phyloP scores from a whole-genome alignment of 768 basidiomycete genomes.

The Plicaturopsis crispa region DNA sequence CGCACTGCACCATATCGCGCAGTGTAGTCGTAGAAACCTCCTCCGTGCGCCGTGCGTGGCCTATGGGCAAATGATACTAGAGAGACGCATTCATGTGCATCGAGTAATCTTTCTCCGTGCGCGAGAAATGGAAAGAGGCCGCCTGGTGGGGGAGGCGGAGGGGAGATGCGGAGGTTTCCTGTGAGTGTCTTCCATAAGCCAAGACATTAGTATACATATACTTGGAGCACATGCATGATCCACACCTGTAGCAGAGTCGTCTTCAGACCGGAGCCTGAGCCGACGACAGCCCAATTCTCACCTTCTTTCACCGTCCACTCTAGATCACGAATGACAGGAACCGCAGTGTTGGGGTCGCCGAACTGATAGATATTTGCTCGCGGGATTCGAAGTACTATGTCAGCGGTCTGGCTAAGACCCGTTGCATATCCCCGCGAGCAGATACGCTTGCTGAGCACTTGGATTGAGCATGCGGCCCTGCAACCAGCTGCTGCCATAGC shows the following conservation, averaged over 20 bases:
- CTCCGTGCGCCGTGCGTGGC: constrained; percentile 41
- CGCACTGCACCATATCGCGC: constrained; percentile 86
- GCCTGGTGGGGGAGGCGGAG: constrained; percentile 47
- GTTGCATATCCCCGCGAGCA: no score
- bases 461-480: no score
- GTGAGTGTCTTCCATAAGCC: constrained; percentile 56
- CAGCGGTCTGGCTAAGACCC: not conserved
- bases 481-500: no score
- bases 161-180: constrained; percentile 64
- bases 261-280: constrained; percentile 55
- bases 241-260: constrained; percentile 50
- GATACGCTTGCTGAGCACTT: no score
- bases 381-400: constrained; percentile 30
- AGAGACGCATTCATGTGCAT: constrained; percentile 43
- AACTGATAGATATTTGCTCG: constrained; percentile 50
- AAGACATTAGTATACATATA: constrained; percentile 1
- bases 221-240: not conserved
- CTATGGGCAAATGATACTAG: constrained; percentile 67
- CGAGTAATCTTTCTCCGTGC: constrained; percentile 20
- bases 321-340: constrained; percentile 44
- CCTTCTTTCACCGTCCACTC: constrained; percentile 53
- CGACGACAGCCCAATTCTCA: constrained; percentile 73
- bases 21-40: constrained; percentile 88
- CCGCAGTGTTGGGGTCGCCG: constrained; percentile 38
- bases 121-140: constrained; percentile 78